Evolutionary conservation across 352 stramenopile species (phyloP), one percentile per base, ranked within the genome.

Genomic region (Phytophthora pluvialis): DNA sequence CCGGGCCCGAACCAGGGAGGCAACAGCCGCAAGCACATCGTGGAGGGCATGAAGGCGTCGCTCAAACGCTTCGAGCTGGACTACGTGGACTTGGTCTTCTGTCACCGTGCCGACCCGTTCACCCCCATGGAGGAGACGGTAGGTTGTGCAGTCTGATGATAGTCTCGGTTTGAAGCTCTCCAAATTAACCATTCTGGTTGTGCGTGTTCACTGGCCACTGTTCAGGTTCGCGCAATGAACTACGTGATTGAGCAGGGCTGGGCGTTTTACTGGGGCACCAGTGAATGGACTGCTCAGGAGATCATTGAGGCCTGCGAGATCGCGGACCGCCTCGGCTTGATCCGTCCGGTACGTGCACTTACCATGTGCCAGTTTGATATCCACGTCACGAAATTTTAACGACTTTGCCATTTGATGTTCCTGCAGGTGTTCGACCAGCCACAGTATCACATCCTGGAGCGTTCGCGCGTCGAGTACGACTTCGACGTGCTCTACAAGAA

Each of bases 401-500:
- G 10, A 70, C 80, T 10, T 75, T 85, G 42, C 73, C 68, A 42
- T 65, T 81, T 61, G 43, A 46, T 88, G 72, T 51, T 36, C 62
- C 45, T 79, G 4, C 71, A 73, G 69, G 52, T 75, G 33, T 78
- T 83, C 25, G 81, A 92, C 51, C 82, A 92, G 66, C 82, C 80
- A 31, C 73, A 91, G 54, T 92, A 92, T 69, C 78, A 91, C 65
- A 86, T 92, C 49, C 73, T 92, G 50, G 64, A 91, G 57, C 79
- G 83, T 33, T 82, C 81, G 53, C 70, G 77, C 6, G 77, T 92
- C 35, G 83, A 91, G 32, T 86, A 81, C 46, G 78, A 92, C 65
- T 92, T 81, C 54, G 70, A 78, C 47, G 80, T 83, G 46, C 50
- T 92, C 31, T 73, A 73, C 52, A 73, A 86, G 67, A 80, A 81